A percentile compares a stretch with the other conserved stretches of the same genome.
These are phyloP conservation scores for Physaria fendleri DNA, from an alignment of 345 rosid genomes.

Conservation along the genomic window DNA sequence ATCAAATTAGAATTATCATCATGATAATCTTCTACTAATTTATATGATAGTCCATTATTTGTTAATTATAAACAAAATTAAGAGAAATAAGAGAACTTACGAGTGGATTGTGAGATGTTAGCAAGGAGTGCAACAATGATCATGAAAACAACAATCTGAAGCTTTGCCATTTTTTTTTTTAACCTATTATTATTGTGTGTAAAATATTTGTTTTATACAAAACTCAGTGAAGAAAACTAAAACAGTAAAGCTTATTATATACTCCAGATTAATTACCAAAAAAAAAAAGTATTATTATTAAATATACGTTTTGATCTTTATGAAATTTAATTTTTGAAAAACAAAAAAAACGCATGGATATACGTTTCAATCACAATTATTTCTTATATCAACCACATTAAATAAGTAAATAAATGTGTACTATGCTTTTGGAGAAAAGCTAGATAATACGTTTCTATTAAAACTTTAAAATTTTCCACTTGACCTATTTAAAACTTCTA, in stretches of 20 bases:
- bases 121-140: slow-evolving; percentile 16
- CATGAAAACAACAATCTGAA: slow-evolving; percentile 14
- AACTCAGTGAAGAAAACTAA: background rate
- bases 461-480: background rate
- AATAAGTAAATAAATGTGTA: background rate
- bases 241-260: background rate
- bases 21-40: background rate
- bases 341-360: background rate
- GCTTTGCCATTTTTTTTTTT: background rate
- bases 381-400: background rate
- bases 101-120: slow-evolving; percentile 5
- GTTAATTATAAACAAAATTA: background rate
- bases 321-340: background rate
- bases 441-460: background rate
- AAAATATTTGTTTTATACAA: background rate
- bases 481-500: background rate
- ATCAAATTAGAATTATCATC: background rate
- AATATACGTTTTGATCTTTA: no score
- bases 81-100: background rate
- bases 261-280: background rate
- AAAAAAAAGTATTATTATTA: no score
- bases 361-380: background rate
- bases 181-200: background rate
- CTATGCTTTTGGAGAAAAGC: background rate
- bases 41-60: no score